phyloP scores from a whole-genome alignment of 1,284 basidiomycete genomes.

The Ceratobasidium sp. region DNA sequence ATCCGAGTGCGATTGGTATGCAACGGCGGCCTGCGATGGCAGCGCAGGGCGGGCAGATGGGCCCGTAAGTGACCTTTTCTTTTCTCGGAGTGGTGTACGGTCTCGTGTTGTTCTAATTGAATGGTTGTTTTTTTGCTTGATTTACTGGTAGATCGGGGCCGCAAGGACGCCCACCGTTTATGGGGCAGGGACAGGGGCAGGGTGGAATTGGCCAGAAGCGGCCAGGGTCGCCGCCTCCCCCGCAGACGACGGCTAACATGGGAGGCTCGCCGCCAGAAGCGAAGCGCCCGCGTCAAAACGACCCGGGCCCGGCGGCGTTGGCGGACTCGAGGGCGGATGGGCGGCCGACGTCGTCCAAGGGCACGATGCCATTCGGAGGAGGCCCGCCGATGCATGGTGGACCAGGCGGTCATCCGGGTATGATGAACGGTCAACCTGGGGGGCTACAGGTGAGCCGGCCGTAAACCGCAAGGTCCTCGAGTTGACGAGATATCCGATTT shows the following conservation, averaged over 20 bases:
- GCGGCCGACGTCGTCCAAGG: slow-evolving; percentile 32
- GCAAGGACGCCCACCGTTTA: slow-evolving; percentile 27
- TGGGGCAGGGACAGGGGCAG: background rate
- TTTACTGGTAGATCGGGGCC: slow-evolving; percentile 17
- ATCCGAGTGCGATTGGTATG: background rate
- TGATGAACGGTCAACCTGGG: slow-evolving; percentile 24
- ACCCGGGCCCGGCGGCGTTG: slow-evolving; percentile 9
- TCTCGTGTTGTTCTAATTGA: slow-evolving; percentile 12
- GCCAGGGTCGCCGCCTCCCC: slow-evolving; percentile 27
- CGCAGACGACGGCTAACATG: slow-evolving; percentile 2
- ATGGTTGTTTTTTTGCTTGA: slow-evolving; percentile 8
- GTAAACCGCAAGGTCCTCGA: background rate
- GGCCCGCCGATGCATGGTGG: slow-evolving; percentile 17
- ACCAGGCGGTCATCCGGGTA: slow-evolving; percentile 6
- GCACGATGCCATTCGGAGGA: slow-evolving; percentile 10
- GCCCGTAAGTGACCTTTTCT: slow-evolving; percentile 33
- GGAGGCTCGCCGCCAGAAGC: slow-evolving; percentile 23
- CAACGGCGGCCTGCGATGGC: slow-evolving; percentile 19
- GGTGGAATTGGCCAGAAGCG: slow-evolving; percentile 24
- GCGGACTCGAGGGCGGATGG: slow-evolving; percentile 27
- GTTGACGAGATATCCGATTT: background rate
- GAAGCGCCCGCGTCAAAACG: slow-evolving; percentile 31
- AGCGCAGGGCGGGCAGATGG: slow-evolving; percentile 30
- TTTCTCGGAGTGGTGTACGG: slow-evolving; percentile 5
- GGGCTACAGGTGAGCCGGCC: background rate